Percentiles rank a stretch among this genome's conserved stretches.
These are phyloP conservation scores for Fusarium udum DNA, from an alignment of 2,329 filamentous ascomycete genomes.

Conservation along the genomic window DNA sequence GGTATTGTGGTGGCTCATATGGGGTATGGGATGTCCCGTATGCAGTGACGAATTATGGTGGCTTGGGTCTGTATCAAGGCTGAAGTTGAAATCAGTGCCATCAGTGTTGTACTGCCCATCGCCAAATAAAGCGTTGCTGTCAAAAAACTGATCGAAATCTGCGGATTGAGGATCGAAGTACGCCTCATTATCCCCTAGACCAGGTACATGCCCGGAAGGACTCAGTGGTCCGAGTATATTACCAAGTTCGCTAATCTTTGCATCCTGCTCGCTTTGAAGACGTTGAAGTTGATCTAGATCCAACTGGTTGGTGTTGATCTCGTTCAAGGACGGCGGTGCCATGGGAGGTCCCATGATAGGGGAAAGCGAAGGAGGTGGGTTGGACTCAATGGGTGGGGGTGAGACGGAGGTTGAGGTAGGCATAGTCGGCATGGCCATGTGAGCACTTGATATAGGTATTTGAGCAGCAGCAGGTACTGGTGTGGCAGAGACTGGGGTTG, in stretches of 20 bases:
- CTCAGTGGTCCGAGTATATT: slow-evolving; percentile 81
- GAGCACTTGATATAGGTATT: slow-evolving; percentile 16
- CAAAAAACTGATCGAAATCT: slow-evolving; percentile 64
- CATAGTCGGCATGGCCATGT: slow-evolving; percentile 34
- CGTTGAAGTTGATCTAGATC: slow-evolving; percentile 83
- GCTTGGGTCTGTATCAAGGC: slow-evolving; percentile 52
- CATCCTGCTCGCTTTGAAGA: slow-evolving; percentile 81
- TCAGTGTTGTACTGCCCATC: slow-evolving; percentile 53
- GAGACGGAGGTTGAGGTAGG: slow-evolving; percentile 40
- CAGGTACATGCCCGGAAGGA: slow-evolving; percentile 81
- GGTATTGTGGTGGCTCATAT: slow-evolving; percentile 44
- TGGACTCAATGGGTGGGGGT: slow-evolving; percentile 36
- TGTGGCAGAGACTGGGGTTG: slow-evolving; percentile 14
- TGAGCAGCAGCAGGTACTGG: slow-evolving; percentile 10
- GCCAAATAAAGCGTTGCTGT: slow-evolving; percentile 53
- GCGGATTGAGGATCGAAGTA: slow-evolving; percentile 52
- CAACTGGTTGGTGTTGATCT: slow-evolving; percentile 74
- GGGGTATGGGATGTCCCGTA: slow-evolving; percentile 19
- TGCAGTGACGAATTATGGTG: slow-evolving; percentile 46
- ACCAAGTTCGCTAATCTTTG: slow-evolving; percentile 78
- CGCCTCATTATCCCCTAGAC: slow-evolving; percentile 60
- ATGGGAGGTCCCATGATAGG: slow-evolving; percentile 58
- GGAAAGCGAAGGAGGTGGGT: slow-evolving; percentile 55
- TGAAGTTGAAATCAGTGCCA: slow-evolving; percentile 62
- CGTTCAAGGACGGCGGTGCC: slow-evolving; percentile 63